Conservation (phyloP, 2,329 filamentous ascomycete genomes). For the Aspergillus pseudoviridinutans region DNA sequence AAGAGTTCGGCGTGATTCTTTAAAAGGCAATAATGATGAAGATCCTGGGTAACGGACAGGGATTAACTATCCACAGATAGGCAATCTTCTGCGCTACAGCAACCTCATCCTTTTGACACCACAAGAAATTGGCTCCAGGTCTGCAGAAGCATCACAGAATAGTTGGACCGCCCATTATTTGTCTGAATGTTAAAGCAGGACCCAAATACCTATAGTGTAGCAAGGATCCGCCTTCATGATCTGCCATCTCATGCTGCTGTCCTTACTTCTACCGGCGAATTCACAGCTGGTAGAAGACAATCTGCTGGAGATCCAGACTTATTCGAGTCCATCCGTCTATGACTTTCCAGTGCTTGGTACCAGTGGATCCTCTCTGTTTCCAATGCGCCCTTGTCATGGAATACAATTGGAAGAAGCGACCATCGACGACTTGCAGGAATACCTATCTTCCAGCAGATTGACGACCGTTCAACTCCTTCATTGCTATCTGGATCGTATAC, state of each 20-base stretch:
- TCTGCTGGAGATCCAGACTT: neutral
- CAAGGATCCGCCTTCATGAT: neutral
- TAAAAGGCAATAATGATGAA: no score
- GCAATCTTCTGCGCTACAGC: no score
- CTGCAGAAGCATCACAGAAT: no score
- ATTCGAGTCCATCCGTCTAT: slow-evolving; percentile 12
- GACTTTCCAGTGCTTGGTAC: slow-evolving; percentile 37
- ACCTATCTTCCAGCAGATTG: slow-evolving; percentile 52
- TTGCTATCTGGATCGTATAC: slow-evolving; percentile 61
- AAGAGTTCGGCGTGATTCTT: no score
- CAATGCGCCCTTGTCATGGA: slow-evolving; percentile 59
- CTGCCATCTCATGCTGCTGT: neutral
- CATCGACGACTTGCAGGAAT: slow-evolving; percentile 62
- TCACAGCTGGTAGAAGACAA: neutral
- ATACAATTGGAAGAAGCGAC: slow-evolving; percentile 65
- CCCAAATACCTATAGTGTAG: neutral
- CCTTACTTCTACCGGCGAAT: neutral
- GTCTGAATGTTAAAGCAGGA: neutral
- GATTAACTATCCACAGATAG: no score
- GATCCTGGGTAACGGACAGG: no score
- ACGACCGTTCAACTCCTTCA: slow-evolving; percentile 55
- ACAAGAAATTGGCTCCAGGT: no score
- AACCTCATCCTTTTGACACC: no score
- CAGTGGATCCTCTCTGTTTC: slow-evolving; percentile 46
- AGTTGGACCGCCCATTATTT: no score